Evolutionary conservation across 2,329 filamentous ascomycete species (phyloP).

Genomic region (Hypoxylon sp.): DNA sequence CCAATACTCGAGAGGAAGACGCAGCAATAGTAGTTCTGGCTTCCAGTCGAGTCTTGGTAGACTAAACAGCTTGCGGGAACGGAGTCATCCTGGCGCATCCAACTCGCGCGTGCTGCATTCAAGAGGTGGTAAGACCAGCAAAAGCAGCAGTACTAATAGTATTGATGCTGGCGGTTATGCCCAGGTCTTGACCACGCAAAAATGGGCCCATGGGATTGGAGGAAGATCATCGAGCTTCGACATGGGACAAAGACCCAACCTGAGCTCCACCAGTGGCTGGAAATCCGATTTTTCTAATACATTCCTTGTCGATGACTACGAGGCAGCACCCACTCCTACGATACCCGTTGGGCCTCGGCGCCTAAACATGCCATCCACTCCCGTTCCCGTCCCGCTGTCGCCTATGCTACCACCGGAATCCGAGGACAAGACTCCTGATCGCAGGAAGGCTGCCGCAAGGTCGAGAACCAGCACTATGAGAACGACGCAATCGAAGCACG

Average conservation of each 20-base stretch:
- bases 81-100: constrained; percentile 49
- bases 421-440: constrained; percentile 45
- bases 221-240: constrained; percentile 79
- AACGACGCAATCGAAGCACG: constrained; percentile 43
- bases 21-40: constrained; percentile 84
- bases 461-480: constrained; percentile 52
- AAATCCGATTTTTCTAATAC: constrained; percentile 59
- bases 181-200: constrained; percentile 65
- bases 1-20: constrained; percentile 64
- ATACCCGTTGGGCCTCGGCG: constrained; percentile 80
- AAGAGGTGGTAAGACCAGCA: constrained; percentile 71
- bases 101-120: constrained; percentile 59
- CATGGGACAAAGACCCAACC: constrained; percentile 60
- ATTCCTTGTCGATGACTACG: constrained; percentile 68
- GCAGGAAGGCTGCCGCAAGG: constrained; percentile 65
- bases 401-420: constrained; percentile 53
- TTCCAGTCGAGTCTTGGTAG: constrained; percentile 67
- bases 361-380: constrained; percentile 46
- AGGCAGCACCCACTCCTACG: constrained; percentile 86
- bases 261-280: constrained; percentile 49
- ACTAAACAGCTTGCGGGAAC: constrained; percentile 69
- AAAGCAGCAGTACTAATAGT: constrained; percentile 74
- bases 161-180: constrained; percentile 70
- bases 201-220: constrained; percentile 62
- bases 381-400: constrained; percentile 48